Conservation (phyloP, 805 yeast genomes). For the Saccharomyces mikatae region DNA sequence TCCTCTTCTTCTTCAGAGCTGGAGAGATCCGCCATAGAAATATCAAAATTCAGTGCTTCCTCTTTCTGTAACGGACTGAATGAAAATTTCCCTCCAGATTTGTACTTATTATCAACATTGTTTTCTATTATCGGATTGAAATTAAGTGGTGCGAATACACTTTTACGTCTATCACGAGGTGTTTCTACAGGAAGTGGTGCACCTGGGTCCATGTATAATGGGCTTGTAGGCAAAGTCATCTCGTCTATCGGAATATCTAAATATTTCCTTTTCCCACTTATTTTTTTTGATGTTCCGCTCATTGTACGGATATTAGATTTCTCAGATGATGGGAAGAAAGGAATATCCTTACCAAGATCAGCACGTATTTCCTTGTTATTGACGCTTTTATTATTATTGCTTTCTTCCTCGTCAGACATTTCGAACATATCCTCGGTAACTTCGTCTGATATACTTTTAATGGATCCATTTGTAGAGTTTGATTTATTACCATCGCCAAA, state of each 20-base stretch:
- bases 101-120: slow-evolving; percentile 77
- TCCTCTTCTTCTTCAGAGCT: slow-evolving; percentile 29
- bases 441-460: slow-evolving; percentile 16
- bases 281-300: slow-evolving; percentile 1
- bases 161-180: slow-evolving; percentile 40
- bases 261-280: slow-evolving; percentile 22
- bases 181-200: slow-evolving; percentile 64
- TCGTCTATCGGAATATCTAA: slow-evolving; percentile 52
- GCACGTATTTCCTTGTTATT: slow-evolving; percentile 3
- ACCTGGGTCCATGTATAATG: slow-evolving; percentile 69
- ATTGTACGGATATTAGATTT: slow-evolving; percentile 3
- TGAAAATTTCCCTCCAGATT: slow-evolving; percentile 83
- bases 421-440: slow-evolving; percentile 28
- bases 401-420: slow-evolving; percentile 25
- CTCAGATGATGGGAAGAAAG: slow-evolving; percentile 4
- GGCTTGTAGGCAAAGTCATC: slow-evolving; percentile 46
- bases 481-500: slow-evolving; percentile 32
- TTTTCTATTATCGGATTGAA: slow-evolving; percentile 74
- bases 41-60: slow-evolving; percentile 27
- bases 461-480: slow-evolving; percentile 7
- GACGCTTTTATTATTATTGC: slow-evolving; percentile 2
- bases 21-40: slow-evolving; percentile 24
- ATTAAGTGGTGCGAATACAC: slow-evolving; percentile 73
- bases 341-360: slow-evolving; percentile 2
- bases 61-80: slow-evolving; percentile 25